A percentile compares a stretch with the other conserved stretches of the same genome.
These are phyloP conservation scores for Dentipellis sp. DNA, from an alignment of 768 basidiomycete species.

Conservation along the genomic window DNA sequence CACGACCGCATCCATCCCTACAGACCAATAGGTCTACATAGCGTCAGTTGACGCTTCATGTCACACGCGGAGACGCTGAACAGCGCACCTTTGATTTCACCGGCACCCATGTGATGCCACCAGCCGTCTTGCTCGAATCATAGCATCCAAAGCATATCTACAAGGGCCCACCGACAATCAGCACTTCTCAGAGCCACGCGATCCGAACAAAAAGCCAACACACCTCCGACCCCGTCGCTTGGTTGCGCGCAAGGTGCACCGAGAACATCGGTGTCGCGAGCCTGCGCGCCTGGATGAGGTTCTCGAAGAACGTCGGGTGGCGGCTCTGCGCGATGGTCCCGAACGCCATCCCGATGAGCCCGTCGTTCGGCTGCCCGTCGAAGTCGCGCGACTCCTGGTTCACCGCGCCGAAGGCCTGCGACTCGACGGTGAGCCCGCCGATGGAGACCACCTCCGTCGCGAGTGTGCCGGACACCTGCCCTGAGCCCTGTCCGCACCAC, in stretches of 20 bases:
- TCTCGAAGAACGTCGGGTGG: slow-evolving; percentile 56
- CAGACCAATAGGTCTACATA: slow-evolving; percentile 51
- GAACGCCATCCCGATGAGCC: slow-evolving; percentile 57
- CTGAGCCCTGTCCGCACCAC: slow-evolving; percentile 34
- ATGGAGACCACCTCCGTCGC: slow-evolving; percentile 42
- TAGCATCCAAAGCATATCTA: slow-evolving; percentile 36
- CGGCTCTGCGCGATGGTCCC: slow-evolving; percentile 37
- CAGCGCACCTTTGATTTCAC: slow-evolving; percentile 24
- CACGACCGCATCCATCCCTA: slow-evolving; percentile 36
- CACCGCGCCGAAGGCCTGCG: slow-evolving; percentile 53
- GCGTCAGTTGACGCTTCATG: neutral
- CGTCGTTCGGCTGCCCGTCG: slow-evolving; percentile 39
- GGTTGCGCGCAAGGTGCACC: slow-evolving; percentile 40
- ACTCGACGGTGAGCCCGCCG: slow-evolving; percentile 31
- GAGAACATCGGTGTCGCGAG: slow-evolving; percentile 44
- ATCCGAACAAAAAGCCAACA: slow-evolving; percentile 1
- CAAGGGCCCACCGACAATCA: too few relatives aligned
- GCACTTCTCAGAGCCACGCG: neutral
- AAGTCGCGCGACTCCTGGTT: slow-evolving; percentile 39
- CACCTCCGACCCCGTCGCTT: slow-evolving; percentile 40
- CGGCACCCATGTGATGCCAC: slow-evolving; percentile 28
- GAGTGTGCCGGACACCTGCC: slow-evolving; percentile 39
- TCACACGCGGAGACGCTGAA: neutral
- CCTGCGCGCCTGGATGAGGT: slow-evolving; percentile 34
- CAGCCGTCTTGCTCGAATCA: slow-evolving; percentile 28